Evolutionary conservation across 2,329 filamentous ascomycete genomes (phyloP).

Genomic region (Fusarium sp.): DNA sequence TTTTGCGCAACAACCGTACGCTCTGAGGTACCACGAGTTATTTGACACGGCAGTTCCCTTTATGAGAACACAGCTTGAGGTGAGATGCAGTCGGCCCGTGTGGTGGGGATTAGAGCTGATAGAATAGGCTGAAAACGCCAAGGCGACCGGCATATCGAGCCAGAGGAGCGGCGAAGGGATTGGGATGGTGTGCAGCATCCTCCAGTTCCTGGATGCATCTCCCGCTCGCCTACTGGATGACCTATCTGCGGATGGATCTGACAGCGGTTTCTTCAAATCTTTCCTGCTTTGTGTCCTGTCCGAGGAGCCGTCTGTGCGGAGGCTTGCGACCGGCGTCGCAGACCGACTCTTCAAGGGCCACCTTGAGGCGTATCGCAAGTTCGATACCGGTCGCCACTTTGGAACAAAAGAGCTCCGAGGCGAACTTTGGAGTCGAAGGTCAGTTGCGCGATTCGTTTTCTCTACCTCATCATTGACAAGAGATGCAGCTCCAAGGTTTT

Average conservation of each 20-base stretch:
- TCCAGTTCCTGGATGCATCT: conserved; percentile 68
- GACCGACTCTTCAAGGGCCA: conserved; percentile 58
- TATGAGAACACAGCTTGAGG: conserved; percentile 68
- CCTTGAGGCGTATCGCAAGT: conserved; percentile 44
- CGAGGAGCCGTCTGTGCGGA: conserved; percentile 61
- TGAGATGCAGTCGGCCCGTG: conserved; percentile 46
- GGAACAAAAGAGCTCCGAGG: conserved; percentile 46
- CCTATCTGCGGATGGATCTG: conserved; percentile 40
- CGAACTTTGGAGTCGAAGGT: conserved; percentile 67
- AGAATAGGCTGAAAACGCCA: conserved; percentile 32
- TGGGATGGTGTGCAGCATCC: conserved; percentile 55
- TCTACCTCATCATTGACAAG: conserved; percentile 7
- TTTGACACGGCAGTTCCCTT: conserved; percentile 68
- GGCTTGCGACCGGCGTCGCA: conserved; percentile 60
- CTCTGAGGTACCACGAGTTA: conserved; percentile 64
- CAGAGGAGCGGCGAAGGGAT: conserved; percentile 25
- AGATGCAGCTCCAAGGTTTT: conserved; percentile 52
- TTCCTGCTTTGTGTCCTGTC: conserved; percentile 68
- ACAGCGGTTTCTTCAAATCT: conserved; percentile 57
- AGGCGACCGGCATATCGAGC: conserved; percentile 11
- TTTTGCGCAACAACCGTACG: conserved; percentile 66
- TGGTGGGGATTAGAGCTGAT: conserved; percentile 3
- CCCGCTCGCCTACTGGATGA: conserved; percentile 51
- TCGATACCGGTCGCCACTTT: conserved; percentile 41
- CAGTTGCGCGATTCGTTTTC: conserved; percentile 29